Evolutionary conservation across 345 rosid species (phyloP), one percentile per base, ranked within the genome.

Genomic region (Camelina sativa): DNA sequence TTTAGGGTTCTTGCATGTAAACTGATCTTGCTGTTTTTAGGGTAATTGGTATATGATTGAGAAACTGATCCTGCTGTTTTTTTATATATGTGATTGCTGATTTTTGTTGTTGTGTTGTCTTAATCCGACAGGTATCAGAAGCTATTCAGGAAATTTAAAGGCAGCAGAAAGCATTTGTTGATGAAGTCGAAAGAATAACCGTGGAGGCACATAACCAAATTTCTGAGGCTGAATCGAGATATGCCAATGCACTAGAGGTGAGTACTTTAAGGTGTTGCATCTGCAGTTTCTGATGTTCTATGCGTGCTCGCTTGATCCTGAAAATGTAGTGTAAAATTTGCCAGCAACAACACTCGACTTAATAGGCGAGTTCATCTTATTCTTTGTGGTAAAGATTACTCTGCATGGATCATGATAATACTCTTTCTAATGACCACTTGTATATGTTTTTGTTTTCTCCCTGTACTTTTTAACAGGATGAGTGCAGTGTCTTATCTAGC

Each of bases 401-500:
- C 54, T 48, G 51, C 62, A 47, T 20, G 22, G 22, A 20, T 20
- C 22, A 20, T 71, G 32, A 60, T 47, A 16, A 10, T 1, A 17
- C 5, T 48, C 59, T 34, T 63, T 52, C 68, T 60, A 34, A 34
- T 50, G 9, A 62, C 40, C 47, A 73, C 52, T 62, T 32, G 19
- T 37, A 15, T 40, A 53, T 37, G 62, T 43, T 51, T 62, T 51
- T 28, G 47, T 51, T 54, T 68, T 41, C 30, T 72, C 44, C 5
- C 1, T 13, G 25, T 38, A 6, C 19, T 62, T 20, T 20, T 43
- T 6, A 52, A 38, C 86, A 90, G 92, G 88, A 90, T 85, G 94
- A 92, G 90, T 83, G 88, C 94, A 48, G 91, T 81, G 65, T 85
- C 93, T 30, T 92, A 88, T 83, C 93, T 92, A 70, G 89, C 91